Evolutionary conservation across 345 rosid genomes (phyloP).

Genomic region (Sisymbrium altissimum): DNA sequence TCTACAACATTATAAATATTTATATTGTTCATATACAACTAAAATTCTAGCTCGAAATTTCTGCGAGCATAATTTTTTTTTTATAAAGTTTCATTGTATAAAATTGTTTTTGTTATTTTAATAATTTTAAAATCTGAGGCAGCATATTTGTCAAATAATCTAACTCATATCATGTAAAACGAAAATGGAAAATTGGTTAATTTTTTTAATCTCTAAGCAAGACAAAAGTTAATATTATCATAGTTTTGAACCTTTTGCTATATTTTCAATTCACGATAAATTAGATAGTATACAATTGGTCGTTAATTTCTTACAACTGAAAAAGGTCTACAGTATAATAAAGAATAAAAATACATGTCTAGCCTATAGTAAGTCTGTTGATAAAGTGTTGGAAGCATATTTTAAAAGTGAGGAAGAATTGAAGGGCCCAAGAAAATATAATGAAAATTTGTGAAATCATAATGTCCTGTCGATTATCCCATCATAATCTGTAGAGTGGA

Average conservation of each 20-base stretch:
- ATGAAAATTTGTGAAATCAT: constrained; percentile 28
- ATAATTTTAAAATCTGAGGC: not conserved
- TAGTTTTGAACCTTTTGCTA: not conserved
- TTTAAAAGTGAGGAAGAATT: constrained; percentile 21
- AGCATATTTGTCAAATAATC: not conserved
- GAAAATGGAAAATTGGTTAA: not conserved
- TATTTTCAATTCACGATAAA: not conserved
- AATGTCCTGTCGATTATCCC: constrained; percentile 26
- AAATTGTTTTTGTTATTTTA: not conserved
- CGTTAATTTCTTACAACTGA: not conserved
- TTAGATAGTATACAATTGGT: not conserved
- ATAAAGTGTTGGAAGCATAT: constrained; percentile 25
- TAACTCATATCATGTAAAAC: not conserved
- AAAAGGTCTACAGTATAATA: not conserved
- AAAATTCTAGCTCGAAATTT: not conserved
- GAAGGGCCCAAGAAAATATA: constrained; percentile 28
- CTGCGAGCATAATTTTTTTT: not conserved
- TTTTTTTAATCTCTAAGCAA: not conserved
- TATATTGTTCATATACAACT: no score
- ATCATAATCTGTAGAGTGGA: constrained; percentile 35
- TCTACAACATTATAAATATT: no score
- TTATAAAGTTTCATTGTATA: not conserved
- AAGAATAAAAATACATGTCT: not conserved
- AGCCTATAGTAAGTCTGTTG: constrained; percentile 14
- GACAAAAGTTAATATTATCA: not conserved